Base-by-base conservation (phyloP, 495 filamentous ascomycete species). In the Talaromyces trachyspermus region DNA sequence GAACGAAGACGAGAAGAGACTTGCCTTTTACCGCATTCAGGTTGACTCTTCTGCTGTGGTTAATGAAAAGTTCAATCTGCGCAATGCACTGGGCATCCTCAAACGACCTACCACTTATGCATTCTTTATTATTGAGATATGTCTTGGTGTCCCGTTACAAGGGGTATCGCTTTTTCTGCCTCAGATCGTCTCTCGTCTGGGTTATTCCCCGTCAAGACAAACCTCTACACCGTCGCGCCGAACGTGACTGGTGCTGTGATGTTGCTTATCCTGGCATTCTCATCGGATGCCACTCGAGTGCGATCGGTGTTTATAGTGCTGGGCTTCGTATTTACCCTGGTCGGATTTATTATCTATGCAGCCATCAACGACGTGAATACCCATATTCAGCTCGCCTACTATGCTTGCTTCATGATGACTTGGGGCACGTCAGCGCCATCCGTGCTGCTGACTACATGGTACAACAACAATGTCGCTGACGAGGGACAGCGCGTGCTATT, bases 391-490 rank as follows among this genome's bases (percentile, higher is more conserved):
- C 70, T 88, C 2, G 85, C 84, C 2, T 90, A 90, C 49, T 89
- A 85, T 46, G 83, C 84, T 9, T 78, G 72, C 17, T 90, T 89
- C 59, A 87, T 89, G 83, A 88, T 90, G 84, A 83, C 79, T 12
- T 89, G 85, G 84, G 74, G 74, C 11, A 77, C 75, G 2, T 72
- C 68, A 0, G 73, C 74, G 1, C 75, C 75, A 1, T 76, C 71
- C 1, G 74, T 79, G 3, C 57, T 79, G 6, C 61, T 77, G 0
- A 70, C 69, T 49, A 64, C 62, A 14, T 83, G 80, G 84, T 87
- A 86, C 57, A 88, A 86, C 58, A 91, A 91, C 67, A 91, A 91
- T 49, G 75, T 85, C 14, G 83, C 85, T 1, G 76, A 89, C 52
- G 86, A 89, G 62, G 79, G 81, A 36, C 75, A 78, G 17, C 80